phyloP scores from a whole-genome alignment of 1,139 yeast genomes.

The Geotrichum fermentans region DNA sequence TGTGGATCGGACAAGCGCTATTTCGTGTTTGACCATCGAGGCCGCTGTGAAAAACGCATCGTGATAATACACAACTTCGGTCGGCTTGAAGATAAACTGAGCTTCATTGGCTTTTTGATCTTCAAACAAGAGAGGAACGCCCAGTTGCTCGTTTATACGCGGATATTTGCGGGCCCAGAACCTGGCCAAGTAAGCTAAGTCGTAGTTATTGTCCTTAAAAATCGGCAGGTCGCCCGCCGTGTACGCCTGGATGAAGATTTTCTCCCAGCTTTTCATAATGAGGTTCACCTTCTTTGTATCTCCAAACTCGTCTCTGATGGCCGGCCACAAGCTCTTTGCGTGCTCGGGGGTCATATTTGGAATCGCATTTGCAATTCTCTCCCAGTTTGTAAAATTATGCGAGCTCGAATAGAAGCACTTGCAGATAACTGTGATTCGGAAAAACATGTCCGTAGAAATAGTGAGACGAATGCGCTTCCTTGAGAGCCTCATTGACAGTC shows the following conservation, averaged over 20 bases:
- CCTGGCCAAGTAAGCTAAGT: conserved; percentile 48
- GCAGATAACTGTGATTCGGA: conserved; percentile 54
- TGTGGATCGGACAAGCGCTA: conserved; percentile 21
- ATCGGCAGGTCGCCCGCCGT: conserved; percentile 46
- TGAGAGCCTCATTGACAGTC: neutral
- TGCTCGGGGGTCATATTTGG: conserved; percentile 36
- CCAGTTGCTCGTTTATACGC: conserved; percentile 28
- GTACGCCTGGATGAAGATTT: conserved; percentile 49
- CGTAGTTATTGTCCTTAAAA: conserved; percentile 44
- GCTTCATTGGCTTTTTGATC: conserved; percentile 10
- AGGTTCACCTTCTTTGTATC: conserved; percentile 47
- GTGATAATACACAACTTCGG: conserved; percentile 20
- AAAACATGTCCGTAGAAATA: conserved; percentile 42
- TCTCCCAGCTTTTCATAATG: conserved; percentile 58
- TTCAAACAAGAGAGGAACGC: conserved; percentile 41
- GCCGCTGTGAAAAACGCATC: conserved; percentile 25
- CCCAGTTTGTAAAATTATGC: conserved; percentile 54
- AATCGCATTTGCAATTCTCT: conserved; percentile 47
- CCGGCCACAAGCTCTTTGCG: conserved; percentile 58
- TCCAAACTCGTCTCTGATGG: conserved; percentile 54
- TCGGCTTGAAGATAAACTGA: conserved; percentile 1
- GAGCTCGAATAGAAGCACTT: conserved; percentile 36
- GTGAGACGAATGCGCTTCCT: neutral
- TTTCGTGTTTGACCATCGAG: conserved; percentile 34
- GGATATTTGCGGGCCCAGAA: conserved; percentile 55